phyloP scores from a whole-genome alignment of 2,329 filamentous ascomycete genomes.

The Hypoxylon sp. region DNA sequence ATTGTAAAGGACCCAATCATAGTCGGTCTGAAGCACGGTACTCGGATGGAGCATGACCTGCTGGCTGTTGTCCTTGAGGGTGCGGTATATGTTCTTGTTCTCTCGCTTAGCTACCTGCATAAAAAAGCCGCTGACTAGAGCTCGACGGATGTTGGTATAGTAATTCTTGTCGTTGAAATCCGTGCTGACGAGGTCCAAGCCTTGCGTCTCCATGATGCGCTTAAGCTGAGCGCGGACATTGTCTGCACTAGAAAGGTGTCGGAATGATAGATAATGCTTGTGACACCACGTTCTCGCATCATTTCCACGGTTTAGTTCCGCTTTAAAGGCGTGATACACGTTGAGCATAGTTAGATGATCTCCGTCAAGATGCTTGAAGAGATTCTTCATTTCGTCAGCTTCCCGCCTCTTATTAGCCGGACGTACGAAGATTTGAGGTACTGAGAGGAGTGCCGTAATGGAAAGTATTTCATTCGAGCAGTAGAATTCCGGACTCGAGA shows the following conservation, averaged over 20 bases:
- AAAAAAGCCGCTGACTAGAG: slow-evolving; percentile 95
- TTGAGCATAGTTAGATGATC: slow-evolving; percentile 98
- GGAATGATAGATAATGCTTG: slow-evolving; percentile 93
- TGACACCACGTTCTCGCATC: slow-evolving; percentile 95
- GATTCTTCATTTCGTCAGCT: slow-evolving; percentile 96
- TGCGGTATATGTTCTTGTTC: slow-evolving; percentile 89
- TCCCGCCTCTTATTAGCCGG: slow-evolving; percentile 88
- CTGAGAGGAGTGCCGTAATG: slow-evolving; percentile 92
- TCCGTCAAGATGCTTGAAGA: slow-evolving; percentile 92
- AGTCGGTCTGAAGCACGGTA: slow-evolving; percentile 88
- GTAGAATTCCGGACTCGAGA: slow-evolving; percentile 97
- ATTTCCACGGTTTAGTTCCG: slow-evolving; percentile 72
- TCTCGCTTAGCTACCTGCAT: slow-evolving; percentile 99
- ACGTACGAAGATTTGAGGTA: slow-evolving; percentile 93
- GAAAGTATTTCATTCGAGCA: slow-evolving; percentile 99
- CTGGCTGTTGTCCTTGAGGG: slow-evolving; percentile 97
- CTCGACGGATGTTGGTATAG: slow-evolving; percentile 96
- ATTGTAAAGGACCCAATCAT: slow-evolving; percentile 98
- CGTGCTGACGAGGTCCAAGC: slow-evolving; percentile 88
- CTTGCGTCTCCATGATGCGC: slow-evolving; percentile 96
- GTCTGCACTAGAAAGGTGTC: slow-evolving; percentile 91
- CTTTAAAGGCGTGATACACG: slow-evolving; percentile 97
- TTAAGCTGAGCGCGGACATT: slow-evolving; percentile 93
- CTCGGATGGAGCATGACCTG: slow-evolving; percentile 93
- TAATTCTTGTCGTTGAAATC: slow-evolving; percentile 96